Evolutionary conservation across 495 filamentous ascomycete species (phyloP), one percentile per base, ranked within the genome.

Genomic region (Astrothelium subdiscretum): DNA sequence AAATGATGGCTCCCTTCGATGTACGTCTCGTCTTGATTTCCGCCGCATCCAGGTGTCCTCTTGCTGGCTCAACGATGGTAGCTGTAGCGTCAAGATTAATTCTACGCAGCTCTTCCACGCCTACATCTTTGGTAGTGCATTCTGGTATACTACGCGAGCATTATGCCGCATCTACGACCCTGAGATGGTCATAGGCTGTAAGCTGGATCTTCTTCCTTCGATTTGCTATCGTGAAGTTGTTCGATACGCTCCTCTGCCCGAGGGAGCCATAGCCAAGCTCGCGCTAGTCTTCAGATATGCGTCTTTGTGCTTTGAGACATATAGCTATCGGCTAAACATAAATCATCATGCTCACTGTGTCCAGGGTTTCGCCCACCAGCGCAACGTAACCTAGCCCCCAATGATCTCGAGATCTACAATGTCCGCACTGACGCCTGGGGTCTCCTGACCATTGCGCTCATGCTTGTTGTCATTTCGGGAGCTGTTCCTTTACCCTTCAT

Each of bases 351-450:
- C 54, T 58, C n/a, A 31, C 54, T 31, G 54, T 22, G 6, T 31
- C 44, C 58, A 58, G 43, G 20, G 26, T 64, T 32, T 42, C 60
- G 58, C 0, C 32, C 60, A 22, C 31, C 20, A 26, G 43, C 54
- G 15, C 54, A 32, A 22, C 32, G 20, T 59, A 59, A 63, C 52
- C 31, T 57, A 20, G 13, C 11, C 18, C 54, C 54, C 54, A 58
- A 58, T 58, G 67, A 69, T 61, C 67, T 69, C 54, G 67, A 69
- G 40, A 52, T 69, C 65, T 69, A 69, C 62, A 69, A 60, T 24
- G 66, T 65, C 62, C 59, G 67, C 52, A 69, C 62, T 27, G 67
- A 69, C 52, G 67, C 62, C 62, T 67, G 62, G 59, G 62, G 62
- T 32, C 62, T 67, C 29, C 6, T 64, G 2, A 58, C 65, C 57